A percentile compares a stretch with the other conserved stretches of the same genome.
phyloP scores from a whole-genome alignment of 768 basidiomycete genomes.

The Inosperma sp. region DNA sequence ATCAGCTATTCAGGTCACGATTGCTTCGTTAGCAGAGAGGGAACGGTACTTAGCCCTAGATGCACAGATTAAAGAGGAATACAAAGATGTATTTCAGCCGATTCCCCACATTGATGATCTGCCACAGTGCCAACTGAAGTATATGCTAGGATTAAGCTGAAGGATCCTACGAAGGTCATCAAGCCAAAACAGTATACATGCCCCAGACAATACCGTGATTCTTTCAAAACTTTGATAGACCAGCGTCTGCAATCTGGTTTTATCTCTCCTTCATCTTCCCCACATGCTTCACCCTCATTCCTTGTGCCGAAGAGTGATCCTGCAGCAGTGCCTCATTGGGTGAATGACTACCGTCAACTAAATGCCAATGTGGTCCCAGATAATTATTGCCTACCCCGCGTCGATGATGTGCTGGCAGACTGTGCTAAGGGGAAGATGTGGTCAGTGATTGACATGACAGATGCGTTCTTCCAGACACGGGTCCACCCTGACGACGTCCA shows the following conservation, averaged over 20 bases:
- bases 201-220: not conserved
- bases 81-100: conserved; percentile 20
- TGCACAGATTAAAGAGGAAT: conserved; percentile 10
- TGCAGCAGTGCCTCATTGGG: conserved; percentile 25
- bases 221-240: not conserved
- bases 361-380: conserved; percentile 21
- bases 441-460: too few relatives aligned
- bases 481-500: too few relatives aligned
- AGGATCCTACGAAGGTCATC: conserved; percentile 25
- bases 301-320: conserved; percentile 26
- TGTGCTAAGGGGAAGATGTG: too few relatives aligned
- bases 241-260: not conserved
- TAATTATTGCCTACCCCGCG: conserved; percentile 23
- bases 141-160: conserved; percentile 21
- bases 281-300: conserved; percentile 20
- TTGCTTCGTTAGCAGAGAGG: not conserved
- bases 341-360: conserved; percentile 25
- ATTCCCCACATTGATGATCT: conserved; percentile 27
- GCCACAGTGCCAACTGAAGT: conserved; percentile 22
- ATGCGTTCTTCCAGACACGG: too few relatives aligned
- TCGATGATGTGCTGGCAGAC: conserved; percentile 32
- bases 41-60: not conserved
- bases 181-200: not conserved
- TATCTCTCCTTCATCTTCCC: not conserved
- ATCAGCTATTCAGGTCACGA: not conserved